Evolutionary conservation across 176 grass and related monocot species (phyloP), one percentile per base, ranked within the genome.

Genomic region (Hyparrhenia diplandra): DNA sequence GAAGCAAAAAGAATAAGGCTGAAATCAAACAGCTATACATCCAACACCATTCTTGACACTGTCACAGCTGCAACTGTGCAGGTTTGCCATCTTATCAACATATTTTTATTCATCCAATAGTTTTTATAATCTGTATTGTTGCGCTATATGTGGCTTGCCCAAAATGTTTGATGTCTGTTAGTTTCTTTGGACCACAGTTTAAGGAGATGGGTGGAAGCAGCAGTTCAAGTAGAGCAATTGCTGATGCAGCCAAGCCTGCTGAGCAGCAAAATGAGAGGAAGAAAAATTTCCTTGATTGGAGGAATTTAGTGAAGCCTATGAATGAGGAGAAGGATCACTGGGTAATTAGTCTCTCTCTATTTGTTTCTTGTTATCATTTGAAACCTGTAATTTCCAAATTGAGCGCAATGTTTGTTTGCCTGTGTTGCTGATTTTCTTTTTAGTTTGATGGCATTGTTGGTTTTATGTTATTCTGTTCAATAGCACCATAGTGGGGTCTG

Each of bases 241-340:
- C 82, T 77, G 96, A 98, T 79, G 68, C 80, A 74, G 71, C 76
- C 49, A 98, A 88, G 75, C 71, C 74, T 36, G 58, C 84, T 63
- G 96, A 98, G 80, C 92, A 91, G 69, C 86, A 86, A 69, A 87
- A 58, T 74, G 96, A 98, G 46, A 93, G 82, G 77, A 95, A 76
- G 86, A 98, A 91, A 80, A 90, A 79, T 83, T 84, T 97, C 35
- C 82, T 88, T 88, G 92, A 91, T 71, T 98, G 90, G 96, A 85
- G 88, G 88, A 98, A 91, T 87, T 80, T 98, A 55, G 88, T 95
- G 65, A 98, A 95, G 85, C 92, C 96, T 41, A 67, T 84, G 66
- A 98, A 82, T 60, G 92, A 98, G 82, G 96, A 98, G 71, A 98
- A 98, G 76, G 96, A 98, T 49, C 96, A 98, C 46, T 98, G 96